Percentiles rank a stretch among this genome's conserved stretches.
Evolutionary conservation across 345 rosid species (phyloP).

Genomic region (Moricandia moricandioides): DNA sequence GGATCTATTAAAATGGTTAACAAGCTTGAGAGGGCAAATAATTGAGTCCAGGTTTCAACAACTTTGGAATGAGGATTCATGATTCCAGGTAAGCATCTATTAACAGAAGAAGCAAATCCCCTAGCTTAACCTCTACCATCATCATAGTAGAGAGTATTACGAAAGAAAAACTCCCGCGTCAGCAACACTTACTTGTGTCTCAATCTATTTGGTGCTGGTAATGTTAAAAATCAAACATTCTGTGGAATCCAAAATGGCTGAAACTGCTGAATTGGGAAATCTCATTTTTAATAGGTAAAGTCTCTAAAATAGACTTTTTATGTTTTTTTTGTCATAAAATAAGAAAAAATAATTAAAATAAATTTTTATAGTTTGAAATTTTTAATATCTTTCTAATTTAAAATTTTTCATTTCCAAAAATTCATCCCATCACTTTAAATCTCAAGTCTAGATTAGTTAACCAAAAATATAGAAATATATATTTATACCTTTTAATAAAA

Average conservation of each 20-base stretch:
- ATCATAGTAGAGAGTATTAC: not conserved
- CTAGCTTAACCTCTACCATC: not conserved
- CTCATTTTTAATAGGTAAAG: too few relatives aligned
- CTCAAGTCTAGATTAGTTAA: too few relatives aligned
- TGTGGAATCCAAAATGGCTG: conserved; percentile 22
- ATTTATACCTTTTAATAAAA: too few relatives aligned
- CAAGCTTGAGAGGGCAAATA: not conserved
- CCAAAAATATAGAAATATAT: too few relatives aligned
- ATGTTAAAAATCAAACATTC: not conserved
- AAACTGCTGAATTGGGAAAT: not conserved
- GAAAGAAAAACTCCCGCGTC: not conserved
- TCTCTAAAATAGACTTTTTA: too few relatives aligned
- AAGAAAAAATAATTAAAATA: too few relatives aligned
- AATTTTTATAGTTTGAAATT: too few relatives aligned
- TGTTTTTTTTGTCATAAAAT: too few relatives aligned
- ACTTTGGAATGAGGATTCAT: not conserved
- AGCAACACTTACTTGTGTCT: not conserved
- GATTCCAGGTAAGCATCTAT: not conserved
- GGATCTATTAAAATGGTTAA: not conserved
- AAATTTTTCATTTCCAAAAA: too few relatives aligned
- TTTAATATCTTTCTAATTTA: too few relatives aligned
- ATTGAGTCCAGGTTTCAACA: not conserved
- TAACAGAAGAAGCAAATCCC: not conserved
- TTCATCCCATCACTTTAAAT: too few relatives aligned
- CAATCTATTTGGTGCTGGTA: conserved; percentile 4